A percentile compares a stretch with the other conserved stretches of the same genome.
phyloP scores from a whole-genome alignment of 306 rosid species.

The Lagenaria siceraria region DNA sequence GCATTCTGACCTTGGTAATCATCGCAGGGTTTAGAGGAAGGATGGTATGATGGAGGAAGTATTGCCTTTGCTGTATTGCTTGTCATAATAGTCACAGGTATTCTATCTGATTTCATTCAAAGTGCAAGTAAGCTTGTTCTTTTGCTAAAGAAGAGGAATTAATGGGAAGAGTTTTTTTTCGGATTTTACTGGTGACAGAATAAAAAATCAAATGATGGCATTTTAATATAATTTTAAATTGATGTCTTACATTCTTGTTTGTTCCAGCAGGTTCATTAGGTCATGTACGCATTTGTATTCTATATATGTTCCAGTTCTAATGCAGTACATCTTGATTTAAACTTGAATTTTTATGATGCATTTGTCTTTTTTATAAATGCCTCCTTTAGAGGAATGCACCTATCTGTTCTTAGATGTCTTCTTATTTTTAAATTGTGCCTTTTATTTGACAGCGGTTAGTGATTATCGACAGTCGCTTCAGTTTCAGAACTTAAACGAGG shows the following conservation, averaged over 20 bases:
- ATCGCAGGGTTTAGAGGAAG: constrained; percentile 60
- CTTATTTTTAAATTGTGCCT: background rate
- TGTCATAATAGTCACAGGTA: constrained; percentile 91
- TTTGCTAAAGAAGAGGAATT: background rate
- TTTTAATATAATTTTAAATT: background rate
- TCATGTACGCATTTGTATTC: background rate
- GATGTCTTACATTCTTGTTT: background rate
- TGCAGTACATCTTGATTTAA: background rate
- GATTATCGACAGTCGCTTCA: constrained; percentile 93
- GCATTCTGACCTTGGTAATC: constrained; percentile 12
- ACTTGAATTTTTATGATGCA: background rate
- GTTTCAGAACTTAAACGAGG: constrained; percentile 78
- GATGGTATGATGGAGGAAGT: constrained; percentile 98
- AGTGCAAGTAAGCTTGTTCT: background rate
- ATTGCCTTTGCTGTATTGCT: constrained; percentile 78
- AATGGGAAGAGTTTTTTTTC: background rate
- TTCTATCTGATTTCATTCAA: background rate
- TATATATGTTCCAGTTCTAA: background rate
- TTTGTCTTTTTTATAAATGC: background rate
- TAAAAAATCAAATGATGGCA: background rate
- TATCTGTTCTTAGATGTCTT: background rate
- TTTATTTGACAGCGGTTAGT: constrained; percentile 54
- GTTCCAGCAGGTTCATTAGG: background rate
- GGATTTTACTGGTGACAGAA: background rate
- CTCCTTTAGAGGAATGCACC: background rate